Evolutionary conservation across 257 asterid genomes (phyloP), one percentile per base, ranked within the genome.

Genomic region (Solanum piurae): DNA sequence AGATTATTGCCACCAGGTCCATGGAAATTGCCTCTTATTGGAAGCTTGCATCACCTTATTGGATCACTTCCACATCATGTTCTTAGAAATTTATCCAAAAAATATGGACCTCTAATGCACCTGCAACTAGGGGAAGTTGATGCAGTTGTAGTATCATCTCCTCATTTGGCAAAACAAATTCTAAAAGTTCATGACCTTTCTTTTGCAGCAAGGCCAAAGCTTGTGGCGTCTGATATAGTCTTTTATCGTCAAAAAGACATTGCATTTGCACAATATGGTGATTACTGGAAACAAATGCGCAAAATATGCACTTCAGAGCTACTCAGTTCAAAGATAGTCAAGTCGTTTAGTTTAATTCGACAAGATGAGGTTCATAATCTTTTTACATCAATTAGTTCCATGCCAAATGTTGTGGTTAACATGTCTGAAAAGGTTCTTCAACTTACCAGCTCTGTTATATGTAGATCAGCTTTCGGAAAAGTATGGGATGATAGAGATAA

Each of bases 171-270:
- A 5, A 66, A 49, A 34, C 46, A 75, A n/a, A 11, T 85, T 4
- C 27, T 89, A 36, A 85, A 85, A 42, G 55, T 83, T 12, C 90
- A 85, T 33, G 91, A 87, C 71, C 86, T 73, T 13, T 21, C 76
- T 5, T 89, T 82, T 85, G 77, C 88, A 6, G 25, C 60, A 0
- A 83, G 79, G 29, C 76, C 90, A 27, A 12, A 44, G 23, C 29
- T 49, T 86, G 7, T 68, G 2, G 55, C 77, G 6, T 36, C 55
- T 37, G 55, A 37, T 75, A 33, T 44, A 42, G 18, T 87, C 37
- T 62, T 55, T 72, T 82, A 87, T 16, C 12, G 21, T 25, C 68
- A 42, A 12, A 66, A 66, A 4, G 83, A 69, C 76, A 69, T 87
- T 87, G 87, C 13, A 4, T 87, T 83, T 31, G 60, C 87, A 37